Base-by-base conservation (phyloP, 768 basidiomycete genomes). In the Pleurotus platypus region DNA sequence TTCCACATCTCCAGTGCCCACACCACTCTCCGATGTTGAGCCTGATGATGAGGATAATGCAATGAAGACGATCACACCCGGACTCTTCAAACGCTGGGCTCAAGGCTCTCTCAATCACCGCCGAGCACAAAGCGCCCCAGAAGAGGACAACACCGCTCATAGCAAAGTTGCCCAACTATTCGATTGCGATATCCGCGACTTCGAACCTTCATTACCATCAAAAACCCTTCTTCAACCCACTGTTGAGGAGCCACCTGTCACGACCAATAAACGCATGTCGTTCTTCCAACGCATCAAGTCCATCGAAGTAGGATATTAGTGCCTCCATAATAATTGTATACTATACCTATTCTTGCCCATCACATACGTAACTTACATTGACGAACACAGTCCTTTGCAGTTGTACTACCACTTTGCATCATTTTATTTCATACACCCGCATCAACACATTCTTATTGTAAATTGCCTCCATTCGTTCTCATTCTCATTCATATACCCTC, bases 111-210 rank as follows among this genome's bases (percentile, higher is more conserved):
- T 79, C 18, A 54, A 39, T 22, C 80, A 82, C 51, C 76, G 78
- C 42, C 73, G 83, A 57, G 76, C 76, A 49, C 79, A 78, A 58
- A 85, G 82, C 59, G 78, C 78, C 0, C 78, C 83, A 18, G 78
- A 80, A 39, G 74, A 54, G 4, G 51, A 54, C 12, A 42, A 38
- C 37, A 54, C 8, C 73, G 11, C 72, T 74, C 27, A 57, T 59
- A 24, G 26, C 46, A 38, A 55, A 39, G 15, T 30, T n/a, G 26
- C 30, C 46, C 54, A 55, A 46, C 51, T 20, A 13, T 35, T 45
- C 48, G 49, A 43, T 18, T 39, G 30, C 27, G 42, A 56, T 12
- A 35, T 46, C 18, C 26, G n/a, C 26, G 22, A 37, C 43, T 42
- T 46, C 46, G 18, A 15, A 9, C 16, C 11, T 40, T 9, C 18